A percentile compares a stretch with the other conserved stretches of the same genome.
These are phyloP conservation scores for Eustoma russellianum DNA, from an alignment of 257 asterid species.

Conservation along the genomic window DNA sequence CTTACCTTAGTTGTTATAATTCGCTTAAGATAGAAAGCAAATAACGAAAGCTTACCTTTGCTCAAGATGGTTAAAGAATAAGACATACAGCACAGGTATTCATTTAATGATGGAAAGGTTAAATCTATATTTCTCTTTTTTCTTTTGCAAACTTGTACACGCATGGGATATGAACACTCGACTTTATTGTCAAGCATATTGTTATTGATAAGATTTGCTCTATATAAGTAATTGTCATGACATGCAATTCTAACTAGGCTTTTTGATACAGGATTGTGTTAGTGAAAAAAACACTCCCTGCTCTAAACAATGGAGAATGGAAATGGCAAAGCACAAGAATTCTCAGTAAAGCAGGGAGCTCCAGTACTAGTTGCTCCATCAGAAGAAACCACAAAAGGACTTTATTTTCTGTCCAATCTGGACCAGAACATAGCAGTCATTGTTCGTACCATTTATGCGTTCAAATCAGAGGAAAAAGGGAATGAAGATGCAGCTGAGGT, in stretches of 20 bases:
- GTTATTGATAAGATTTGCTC: no score
- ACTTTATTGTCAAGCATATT: no score
- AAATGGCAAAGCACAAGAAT: slow-evolving; percentile 21
- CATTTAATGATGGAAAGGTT: no score
- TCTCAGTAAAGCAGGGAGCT: slow-evolving; percentile 48
- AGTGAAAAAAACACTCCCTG: slow-evolving; percentile 1
- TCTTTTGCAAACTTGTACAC: neutral
- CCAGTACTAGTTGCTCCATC: slow-evolving; percentile 51
- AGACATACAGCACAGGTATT: no score
- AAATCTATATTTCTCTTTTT: neutral
- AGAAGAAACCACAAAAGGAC: slow-evolving; percentile 47
- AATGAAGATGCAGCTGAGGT: slow-evolving; percentile 41
- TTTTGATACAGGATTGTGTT: slow-evolving; percentile 11
- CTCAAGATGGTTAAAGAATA: no score
- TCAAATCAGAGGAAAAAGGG: slow-evolving; percentile 49
- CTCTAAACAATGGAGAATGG: slow-evolving; percentile 43
- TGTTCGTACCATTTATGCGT: slow-evolving; percentile 74
- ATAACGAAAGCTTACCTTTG: no score
- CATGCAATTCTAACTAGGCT: neutral
- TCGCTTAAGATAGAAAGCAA: no score
- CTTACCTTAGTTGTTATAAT: no score
- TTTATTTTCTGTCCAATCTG: slow-evolving; percentile 60
- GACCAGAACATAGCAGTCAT: slow-evolving; percentile 84
- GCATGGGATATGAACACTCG: neutral
- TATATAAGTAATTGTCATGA: slow-evolving; percentile 12